phyloP scores from a whole-genome alignment of 331 rosid species.

The Malus hybrid region DNA sequence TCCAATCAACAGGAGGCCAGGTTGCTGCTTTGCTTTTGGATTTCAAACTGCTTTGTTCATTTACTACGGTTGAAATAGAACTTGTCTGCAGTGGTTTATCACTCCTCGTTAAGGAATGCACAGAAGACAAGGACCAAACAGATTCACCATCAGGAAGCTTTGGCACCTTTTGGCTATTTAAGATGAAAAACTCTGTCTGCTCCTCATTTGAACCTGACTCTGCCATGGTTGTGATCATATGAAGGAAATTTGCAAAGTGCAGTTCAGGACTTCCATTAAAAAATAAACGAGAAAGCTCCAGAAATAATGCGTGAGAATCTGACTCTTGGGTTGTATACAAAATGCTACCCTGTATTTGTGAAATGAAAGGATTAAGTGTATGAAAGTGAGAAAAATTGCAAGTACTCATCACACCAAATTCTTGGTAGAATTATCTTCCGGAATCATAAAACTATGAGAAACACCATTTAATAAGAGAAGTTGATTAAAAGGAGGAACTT shows the following conservation, averaged over 20 bases:
- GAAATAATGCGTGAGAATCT: constrained; percentile 64
- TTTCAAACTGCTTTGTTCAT: constrained; percentile 33
- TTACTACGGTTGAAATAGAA: constrained; percentile 7
- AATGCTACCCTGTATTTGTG: constrained; percentile 43
- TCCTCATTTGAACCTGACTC: constrained; percentile 62
- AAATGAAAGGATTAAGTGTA: not conserved
- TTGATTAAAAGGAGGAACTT: not conserved
- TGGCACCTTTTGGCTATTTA: constrained; percentile 60
- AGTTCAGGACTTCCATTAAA: constrained; percentile 51
- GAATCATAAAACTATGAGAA: not conserved
- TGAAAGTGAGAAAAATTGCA: not conserved
- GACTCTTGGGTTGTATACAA: constrained; percentile 57
- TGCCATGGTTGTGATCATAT: constrained; percentile 70
- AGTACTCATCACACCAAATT: not conserved
- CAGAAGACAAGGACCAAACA: constrained; percentile 53
- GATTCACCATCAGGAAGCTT: constrained; percentile 66
- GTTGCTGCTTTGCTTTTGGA: constrained; percentile 34
- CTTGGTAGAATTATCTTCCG: not conserved
- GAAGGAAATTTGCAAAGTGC: constrained; percentile 83
- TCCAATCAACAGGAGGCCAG: constrained; percentile 91
- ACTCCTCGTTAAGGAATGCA: constrained; percentile 18
- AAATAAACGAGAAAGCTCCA: constrained; percentile 76
- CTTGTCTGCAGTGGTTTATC: constrained; percentile 23
- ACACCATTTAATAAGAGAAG: not conserved
- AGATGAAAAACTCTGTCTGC: constrained; percentile 60